These are phyloP conservation scores for Darksidea phi DNA, from an alignment of 495 filamentous ascomycete genomes.

Conservation along the genomic window DNA sequence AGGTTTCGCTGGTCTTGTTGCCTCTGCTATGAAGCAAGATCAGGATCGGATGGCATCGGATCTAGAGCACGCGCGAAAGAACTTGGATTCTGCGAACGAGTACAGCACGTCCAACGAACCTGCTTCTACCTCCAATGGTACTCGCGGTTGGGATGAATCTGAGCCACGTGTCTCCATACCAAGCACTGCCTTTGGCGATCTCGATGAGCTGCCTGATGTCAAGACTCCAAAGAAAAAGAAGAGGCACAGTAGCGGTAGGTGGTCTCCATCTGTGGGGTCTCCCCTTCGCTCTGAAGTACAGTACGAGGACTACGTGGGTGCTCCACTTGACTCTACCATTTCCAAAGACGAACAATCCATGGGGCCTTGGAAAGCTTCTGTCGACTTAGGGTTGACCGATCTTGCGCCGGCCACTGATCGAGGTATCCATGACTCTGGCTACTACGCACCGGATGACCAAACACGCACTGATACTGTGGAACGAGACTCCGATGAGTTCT, in stretches of 20 bases:
- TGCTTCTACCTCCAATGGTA: slow-evolving; percentile 14
- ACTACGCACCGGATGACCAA: slow-evolving; percentile 26
- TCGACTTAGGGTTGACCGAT: not conserved
- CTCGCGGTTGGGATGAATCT: not conserved
- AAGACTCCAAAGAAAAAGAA: slow-evolving; percentile 41
- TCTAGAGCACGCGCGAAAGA: slow-evolving; percentile 11
- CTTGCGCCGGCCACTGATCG: not conserved
- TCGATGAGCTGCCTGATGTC: slow-evolving; percentile 32
- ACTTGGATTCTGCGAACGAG: slow-evolving; percentile 9
- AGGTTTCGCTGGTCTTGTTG: slow-evolving; percentile 19
- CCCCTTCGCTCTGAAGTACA: slow-evolving; percentile 41
- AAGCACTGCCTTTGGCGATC: slow-evolving; percentile 32
- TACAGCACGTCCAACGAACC: not conserved
- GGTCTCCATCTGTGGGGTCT: slow-evolving; percentile 37
- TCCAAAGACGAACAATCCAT: not conserved
- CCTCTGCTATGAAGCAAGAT: slow-evolving; percentile 22
- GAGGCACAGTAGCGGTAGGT: slow-evolving; percentile 40
- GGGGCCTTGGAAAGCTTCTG: not conserved
- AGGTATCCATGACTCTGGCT: slow-evolving; percentile 21
- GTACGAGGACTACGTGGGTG: slow-evolving; percentile 37
- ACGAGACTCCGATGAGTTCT: slow-evolving; percentile 30
- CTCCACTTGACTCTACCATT: not conserved
- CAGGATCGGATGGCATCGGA: slow-evolving; percentile 20
- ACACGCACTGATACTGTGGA: not conserved
- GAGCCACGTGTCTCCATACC: slow-evolving; percentile 22